phyloP scores from a whole-genome alignment of 208 protist species.

The Dictyostelium gargantuum region DNA sequence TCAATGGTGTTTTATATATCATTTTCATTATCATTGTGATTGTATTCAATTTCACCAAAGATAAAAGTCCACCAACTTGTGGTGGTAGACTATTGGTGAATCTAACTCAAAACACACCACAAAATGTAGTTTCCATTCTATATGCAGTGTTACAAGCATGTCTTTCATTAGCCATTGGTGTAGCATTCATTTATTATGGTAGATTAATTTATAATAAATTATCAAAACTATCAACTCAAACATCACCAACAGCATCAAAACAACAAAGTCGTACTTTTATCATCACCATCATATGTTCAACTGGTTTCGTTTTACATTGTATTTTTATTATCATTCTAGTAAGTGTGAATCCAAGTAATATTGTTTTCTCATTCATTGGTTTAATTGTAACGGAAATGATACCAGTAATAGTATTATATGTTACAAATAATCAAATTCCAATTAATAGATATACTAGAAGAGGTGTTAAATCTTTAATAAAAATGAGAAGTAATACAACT shows the following conservation, averaged over 20 bases:
- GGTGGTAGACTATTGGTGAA: not conserved
- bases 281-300: not conserved
- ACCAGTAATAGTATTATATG: not conserved
- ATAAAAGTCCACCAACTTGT: not conserved
- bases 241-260: not conserved
- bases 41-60: slow-evolving; percentile 29
- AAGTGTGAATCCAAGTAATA: not conserved
- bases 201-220: not conserved
- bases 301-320: slow-evolving; percentile 40
- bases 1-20: slow-evolving; percentile 13
- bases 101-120: not conserved
- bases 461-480: not conserved
- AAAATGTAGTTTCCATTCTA: slow-evolving; percentile 24
- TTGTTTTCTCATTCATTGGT: slow-evolving; percentile 33
- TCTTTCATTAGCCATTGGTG: not conserved
- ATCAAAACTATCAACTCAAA: not conserved
- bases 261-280: not conserved
- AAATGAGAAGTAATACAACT: not conserved
- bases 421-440: slow-evolving; percentile 42
- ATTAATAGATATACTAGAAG: not conserved
- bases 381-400: slow-evolving; percentile 18
- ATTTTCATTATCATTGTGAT: slow-evolving; percentile 32
- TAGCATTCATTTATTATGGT: slow-evolving; percentile 48
- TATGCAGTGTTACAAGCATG: slow-evolving; percentile 20
- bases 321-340: slow-evolving; percentile 50